Evolutionary conservation across 257 asterid genomes (phyloP).

Genomic region (Ballota nigra): DNA sequence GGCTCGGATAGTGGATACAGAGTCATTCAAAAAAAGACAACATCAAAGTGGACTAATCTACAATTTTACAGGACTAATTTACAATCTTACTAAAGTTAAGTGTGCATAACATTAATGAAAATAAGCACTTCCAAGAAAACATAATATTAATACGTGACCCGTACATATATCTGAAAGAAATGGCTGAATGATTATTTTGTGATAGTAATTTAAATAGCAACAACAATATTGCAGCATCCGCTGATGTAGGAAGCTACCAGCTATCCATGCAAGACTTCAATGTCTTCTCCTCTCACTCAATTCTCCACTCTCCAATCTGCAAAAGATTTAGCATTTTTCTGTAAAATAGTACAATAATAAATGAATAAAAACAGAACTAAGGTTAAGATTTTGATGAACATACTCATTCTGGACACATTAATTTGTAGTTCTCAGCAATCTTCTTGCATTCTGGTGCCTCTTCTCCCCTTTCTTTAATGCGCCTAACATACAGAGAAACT

Average conservation of each 20-base stretch:
- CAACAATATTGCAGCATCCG: neutral
- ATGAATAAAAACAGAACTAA: neutral
- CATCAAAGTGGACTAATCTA: no score
- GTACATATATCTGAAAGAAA: no score
- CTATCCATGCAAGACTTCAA: no score
- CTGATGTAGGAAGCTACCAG: neutral
- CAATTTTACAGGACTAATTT: no score
- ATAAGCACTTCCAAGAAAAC: no score
- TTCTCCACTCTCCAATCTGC: constrained; percentile 11
- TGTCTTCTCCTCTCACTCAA: neutral
- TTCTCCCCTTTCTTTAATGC: constrained; percentile 37
- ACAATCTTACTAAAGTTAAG: no score
- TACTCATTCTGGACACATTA: constrained; percentile 36
- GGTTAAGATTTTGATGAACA: no score
- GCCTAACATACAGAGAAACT: constrained; percentile 25
- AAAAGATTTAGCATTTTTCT: neutral
- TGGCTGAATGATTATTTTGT: neutral
- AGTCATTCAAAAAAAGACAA: no score
- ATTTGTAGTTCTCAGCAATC: constrained; percentile 31
- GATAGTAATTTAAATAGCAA: neutral
- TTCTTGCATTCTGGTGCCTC: constrained; percentile 39
- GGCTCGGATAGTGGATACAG: no score
- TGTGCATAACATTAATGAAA: no score
- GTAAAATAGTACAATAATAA: neutral
- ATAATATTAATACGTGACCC: neutral